Base-by-base conservation (phyloP, 1,284 basidiomycete species). In the Takashimella tepidaria region DNA sequence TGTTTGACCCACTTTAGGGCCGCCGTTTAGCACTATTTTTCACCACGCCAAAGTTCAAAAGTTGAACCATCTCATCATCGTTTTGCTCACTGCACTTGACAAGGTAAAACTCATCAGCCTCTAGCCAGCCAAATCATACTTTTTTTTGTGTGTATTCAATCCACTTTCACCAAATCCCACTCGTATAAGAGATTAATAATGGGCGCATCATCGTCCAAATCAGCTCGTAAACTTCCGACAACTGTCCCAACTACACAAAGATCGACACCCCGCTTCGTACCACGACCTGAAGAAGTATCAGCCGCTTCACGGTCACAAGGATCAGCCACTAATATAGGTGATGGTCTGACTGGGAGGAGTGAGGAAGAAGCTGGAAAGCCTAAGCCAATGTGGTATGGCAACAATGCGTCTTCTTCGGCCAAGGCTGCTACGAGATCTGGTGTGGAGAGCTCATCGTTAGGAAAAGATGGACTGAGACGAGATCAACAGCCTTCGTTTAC, bases 191-290 rank as follows among this genome's bases (percentile, higher is more conserved):
- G n/a, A n/a, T n/a, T n/a, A n/a, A 50, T 22, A 25, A 90, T 91
- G 88, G 89, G 88, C 20, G 79, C 79, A 40, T 77, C 80, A 50
- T 70, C 83, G 20, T 90, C 88, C 5, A 91, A 87, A 75, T 77
- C 80, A 47, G 77, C 80, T 3, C 80, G 85, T 31, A 81, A 77
- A 61, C 78, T 88, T n/a, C 84, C 87, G 3, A 83, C 74, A 47
- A 75, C 77, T 62, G 50, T 43, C 13, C 54, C 58, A 2, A 54
- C 46, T 0, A 41, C 41, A 8, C 31, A 37, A 37, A 8, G 31
- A 37, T 8, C 31, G 31, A 16, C 31, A 16, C 31, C 31, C 16
- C 31, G 31, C 16, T 16, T 37, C 31, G 31, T 16, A 16, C 31
- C 31, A 8, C 31, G 31, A 16, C 31, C 31, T 8, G 31, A 37